Evolutionary conservation across 2,329 filamentous ascomycete species (phyloP), one percentile per base, ranked within the genome.

Genomic region (Scedosporium boydii): DNA sequence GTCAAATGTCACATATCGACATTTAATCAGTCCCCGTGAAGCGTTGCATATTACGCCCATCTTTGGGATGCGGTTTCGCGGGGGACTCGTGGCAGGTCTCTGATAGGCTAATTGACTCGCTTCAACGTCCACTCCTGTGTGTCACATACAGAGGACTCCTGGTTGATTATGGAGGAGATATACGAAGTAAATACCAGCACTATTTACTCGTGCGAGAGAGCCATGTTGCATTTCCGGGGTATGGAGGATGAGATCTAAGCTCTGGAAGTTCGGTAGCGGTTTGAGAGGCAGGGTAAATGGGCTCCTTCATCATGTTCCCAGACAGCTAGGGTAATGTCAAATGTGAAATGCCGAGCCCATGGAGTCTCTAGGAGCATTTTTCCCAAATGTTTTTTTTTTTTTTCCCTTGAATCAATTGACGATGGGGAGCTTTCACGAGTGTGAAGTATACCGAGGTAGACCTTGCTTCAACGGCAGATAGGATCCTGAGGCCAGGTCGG

Each of bases 81-180:
- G 44, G 44, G 44, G n/a, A 21, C 18, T 48, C 9, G 6, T 29
- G 23, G 16, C 6, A 56, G 21, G 23, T 12, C 53, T 44, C 21
- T 48, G 23, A 59, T 59, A 59, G 58, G 58, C 41, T 41, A 59
- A 59, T 59, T 42, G 41, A 16, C 18, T 27, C 23, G 42, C 58
- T 6, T 2, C 27, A 14, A 23, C 29, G 12, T 18, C 14, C 18
- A 21, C 56, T 58, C 56, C 27, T 23, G 27, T 58, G 56, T 58
- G 26, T 38, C 27, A 56, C 27, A 58, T 38, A 18, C 21, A 14
- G n/a, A 58, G 23, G 16, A 41, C 55, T 29, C 6, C n/a, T n/a
- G n/a, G n/a, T n/a, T n/a, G n/a, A n/a, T n/a, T 29, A n/a, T 14
- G 18, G n/a, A n/a, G 53, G n/a, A 29, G 23, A 26, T n/a, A 41